phyloP scores from a whole-genome alignment of 805 yeast genomes.

The Helenozyma rhizophorensis region DNA sequence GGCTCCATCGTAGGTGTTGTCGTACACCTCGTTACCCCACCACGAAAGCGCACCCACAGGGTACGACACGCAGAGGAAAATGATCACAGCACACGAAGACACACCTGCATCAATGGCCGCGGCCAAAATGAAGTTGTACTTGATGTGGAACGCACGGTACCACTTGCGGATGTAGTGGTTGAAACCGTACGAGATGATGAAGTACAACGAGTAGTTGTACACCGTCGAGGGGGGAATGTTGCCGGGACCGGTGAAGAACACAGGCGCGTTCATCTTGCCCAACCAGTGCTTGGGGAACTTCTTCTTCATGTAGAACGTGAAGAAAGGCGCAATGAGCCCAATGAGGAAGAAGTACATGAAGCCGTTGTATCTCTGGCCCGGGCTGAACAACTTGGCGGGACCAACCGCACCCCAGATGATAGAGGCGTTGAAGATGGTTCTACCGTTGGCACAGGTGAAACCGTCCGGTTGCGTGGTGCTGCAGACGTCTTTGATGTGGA shows the following conservation, averaged over 20 bases:
- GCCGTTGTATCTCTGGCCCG: slow-evolving; percentile 19
- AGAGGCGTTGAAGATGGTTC: slow-evolving; percentile 17
- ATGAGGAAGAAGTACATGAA: slow-evolving; percentile 11
- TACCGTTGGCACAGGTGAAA: slow-evolving; percentile 18
- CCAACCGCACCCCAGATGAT: slow-evolving; percentile 37
- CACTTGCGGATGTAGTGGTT: slow-evolving; percentile 11
- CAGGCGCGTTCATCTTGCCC: slow-evolving; percentile 4
- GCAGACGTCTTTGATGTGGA: slow-evolving; percentile 17
- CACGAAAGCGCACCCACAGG: slow-evolving; percentile 14
- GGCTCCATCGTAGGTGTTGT: slow-evolving; percentile 10
- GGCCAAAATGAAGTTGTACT: slow-evolving; percentile 12
- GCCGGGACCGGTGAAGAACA: slow-evolving; percentile 10
- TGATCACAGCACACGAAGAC: slow-evolving; percentile 3
- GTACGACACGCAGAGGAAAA: slow-evolving; percentile 10
- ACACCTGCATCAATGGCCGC: slow-evolving; percentile 16
- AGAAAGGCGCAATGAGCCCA: slow-evolving; percentile 6
- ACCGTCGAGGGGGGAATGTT: slow-evolving; percentile 17
- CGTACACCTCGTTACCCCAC: slow-evolving; percentile 16
- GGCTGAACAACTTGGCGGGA: slow-evolving; percentile 21
- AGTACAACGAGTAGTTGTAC: slow-evolving; percentile 16
- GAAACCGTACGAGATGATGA: slow-evolving; percentile 12
- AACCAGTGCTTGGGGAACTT: slow-evolving; percentile 4
- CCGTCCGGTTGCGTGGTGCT: slow-evolving; percentile 11
- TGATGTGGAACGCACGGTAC: slow-evolving; percentile 11
- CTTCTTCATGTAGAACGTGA: slow-evolving; percentile 2